Evolutionary conservation across 257 asterid species (phyloP), one percentile per base, ranked within the genome.

Genomic region (Penstemon newberryi): DNA sequence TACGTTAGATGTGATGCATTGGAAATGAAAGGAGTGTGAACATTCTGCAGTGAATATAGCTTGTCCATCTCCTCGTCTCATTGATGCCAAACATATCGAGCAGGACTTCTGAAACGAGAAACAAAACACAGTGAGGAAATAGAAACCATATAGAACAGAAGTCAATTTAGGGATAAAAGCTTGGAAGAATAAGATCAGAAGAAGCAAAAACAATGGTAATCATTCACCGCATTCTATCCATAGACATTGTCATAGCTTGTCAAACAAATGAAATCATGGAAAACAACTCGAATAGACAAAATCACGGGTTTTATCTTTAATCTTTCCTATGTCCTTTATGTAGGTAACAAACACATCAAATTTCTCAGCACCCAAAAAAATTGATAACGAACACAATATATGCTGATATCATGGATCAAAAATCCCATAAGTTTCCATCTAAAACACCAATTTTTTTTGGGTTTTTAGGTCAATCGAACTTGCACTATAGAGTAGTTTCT

Each of bases 1-100:
- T 58, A 89, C 96, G 65, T 87, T 94, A 49, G 97, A 94, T 60
- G 95, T 87, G 61, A 94, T 91, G 79, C 99, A 94, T 0, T 91
- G 92, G 81, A 94, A 94, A 79, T 94, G 99, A 65, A 93, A 93
- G 65, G 99, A 88, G 71, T 93, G 99, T 4, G 96, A 89, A 67
- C 99, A 93, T 79, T 93, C 99, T 25, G 96, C 99, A 9, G 97
- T 94, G 79, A 89, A 94, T 45, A 94, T 84, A 6, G 99, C 97
- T 46, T 90, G 99, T 19, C 97, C 99, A 67, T 94, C 93, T 52
- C 99, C 93, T 41, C 85, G 81, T 72, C 78, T 83, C 95, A 94
- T 91, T 43, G 96, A 66, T 40, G 85, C 87, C 85, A 94, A 81
- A 76, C 99, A 94, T 72, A 94, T 91, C 3, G 96, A 84, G 77